A percentile compares a stretch with the other conserved stretches of the same genome.
Evolutionary conservation across 495 filamentous ascomycete species (phyloP).

Genomic region (Cenococcum geophilum): DNA sequence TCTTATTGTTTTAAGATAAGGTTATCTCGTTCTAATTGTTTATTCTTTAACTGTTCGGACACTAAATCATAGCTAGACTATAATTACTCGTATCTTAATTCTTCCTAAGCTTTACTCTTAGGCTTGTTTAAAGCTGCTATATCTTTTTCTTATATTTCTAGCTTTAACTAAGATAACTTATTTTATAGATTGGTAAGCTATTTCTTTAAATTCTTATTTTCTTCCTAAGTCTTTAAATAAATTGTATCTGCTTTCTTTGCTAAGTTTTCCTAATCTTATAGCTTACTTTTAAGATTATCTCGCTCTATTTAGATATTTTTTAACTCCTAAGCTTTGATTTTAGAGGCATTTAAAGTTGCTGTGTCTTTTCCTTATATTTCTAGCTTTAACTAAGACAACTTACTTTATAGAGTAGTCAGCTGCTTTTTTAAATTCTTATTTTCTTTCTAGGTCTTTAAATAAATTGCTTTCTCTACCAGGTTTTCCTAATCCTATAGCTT

Average conservation of each 20-base stretch:
- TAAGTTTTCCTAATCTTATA: not conserved
- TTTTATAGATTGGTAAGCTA: not conserved
- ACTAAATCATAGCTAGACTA: not conserved
- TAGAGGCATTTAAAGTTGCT: not conserved
- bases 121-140: not conserved
- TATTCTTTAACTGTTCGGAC: not conserved
- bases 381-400: not conserved
- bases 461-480: not conserved
- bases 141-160: not conserved
- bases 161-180: not conserved
- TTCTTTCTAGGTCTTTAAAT: conserved; percentile 1
- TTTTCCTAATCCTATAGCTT: not conserved
- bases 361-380: not conserved
- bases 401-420: not conserved
- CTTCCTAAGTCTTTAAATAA: conserved; percentile 2
- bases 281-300: not conserved
- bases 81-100: not conserved
- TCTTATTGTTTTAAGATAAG: not conserved
- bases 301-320: not conserved
- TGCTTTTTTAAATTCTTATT: not conserved
- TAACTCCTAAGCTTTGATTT: not conserved
- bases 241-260: not conserved
- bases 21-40: not conserved
- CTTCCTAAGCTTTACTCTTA: not conserved
- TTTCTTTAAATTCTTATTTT: not conserved